Base-by-base conservation (phyloP, 345 rosid genomes). In the Diplotaxis tenuifolia region DNA sequence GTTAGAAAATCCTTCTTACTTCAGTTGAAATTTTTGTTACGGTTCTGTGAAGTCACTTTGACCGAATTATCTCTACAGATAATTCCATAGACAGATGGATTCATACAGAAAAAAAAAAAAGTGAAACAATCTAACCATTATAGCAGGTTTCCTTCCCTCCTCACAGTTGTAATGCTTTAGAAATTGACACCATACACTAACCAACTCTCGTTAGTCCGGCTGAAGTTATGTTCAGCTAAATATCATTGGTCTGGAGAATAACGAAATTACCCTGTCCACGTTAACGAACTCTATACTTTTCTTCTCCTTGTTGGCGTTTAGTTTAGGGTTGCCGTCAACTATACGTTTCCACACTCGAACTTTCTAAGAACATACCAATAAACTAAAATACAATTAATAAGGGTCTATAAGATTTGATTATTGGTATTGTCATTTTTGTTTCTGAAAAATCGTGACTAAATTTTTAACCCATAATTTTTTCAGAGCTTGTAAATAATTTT, bases 181-280 rank as follows among this genome's bases (percentile, higher is more conserved):
- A 49, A 49, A 49, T 16, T 7, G 54, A 49, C 21, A 49, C 32
- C 28, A 15, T 27, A 52, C 59, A 25, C 52, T 31, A 62, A 70
- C 75, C 60, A 70, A 56, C 71, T 47, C 79, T 63, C 18, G 70
- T 76, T 62, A 56, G 79, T 22, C 71, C 67, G 49, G 59, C 75
- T 70, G 50, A 57, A 45, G 62, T 6, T 55, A 20, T 0, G 71
- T 32, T 70, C 75, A 70, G 23, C 62, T 57, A 65, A 58, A 58
- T 62, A 71, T 27, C 55, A 70, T 63, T 28, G 27, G 55, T 42
- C 50, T 62, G n/a, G 1, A 52, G 34, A 68, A 32, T 20, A 47
- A 2, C 68, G 6, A 25, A 8, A 65, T 18, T 65, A 31, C 36
- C 67, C 31, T 34, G 16, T 36, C 67, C 54, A 56, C 9, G 27